Conservation (phyloP, 805 yeast genomes). For the Candida awuae region DNA sequence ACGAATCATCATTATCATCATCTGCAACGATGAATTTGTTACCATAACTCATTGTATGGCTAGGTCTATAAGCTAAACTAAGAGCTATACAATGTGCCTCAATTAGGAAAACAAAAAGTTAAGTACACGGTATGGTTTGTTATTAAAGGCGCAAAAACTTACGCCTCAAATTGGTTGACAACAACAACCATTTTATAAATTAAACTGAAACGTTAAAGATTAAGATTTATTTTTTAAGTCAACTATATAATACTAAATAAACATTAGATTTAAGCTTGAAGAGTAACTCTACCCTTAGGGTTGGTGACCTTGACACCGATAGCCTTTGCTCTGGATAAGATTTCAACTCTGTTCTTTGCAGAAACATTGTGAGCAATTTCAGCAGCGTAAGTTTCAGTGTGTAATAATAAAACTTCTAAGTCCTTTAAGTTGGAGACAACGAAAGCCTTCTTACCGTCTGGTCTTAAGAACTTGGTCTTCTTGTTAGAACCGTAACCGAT, state of each 20-base stretch:
- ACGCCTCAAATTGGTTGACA: neutral
- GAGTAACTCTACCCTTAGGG: conserved; percentile 96
- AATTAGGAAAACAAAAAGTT: too few relatives aligned
- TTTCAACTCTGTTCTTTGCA: conserved; percentile 95
- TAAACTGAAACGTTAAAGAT: conserved; percentile 2
- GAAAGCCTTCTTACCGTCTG: conserved; percentile 98
- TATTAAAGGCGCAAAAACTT: too few relatives aligned
- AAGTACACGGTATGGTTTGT: too few relatives aligned
- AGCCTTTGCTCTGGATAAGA: conserved; percentile 95
- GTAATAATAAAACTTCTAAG: conserved; percentile 90
- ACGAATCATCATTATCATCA: conserved; percentile 15
- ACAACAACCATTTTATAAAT: neutral
- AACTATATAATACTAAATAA: conserved; percentile 11
- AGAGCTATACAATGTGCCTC: too few relatives aligned
- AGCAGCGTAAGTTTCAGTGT: conserved; percentile 98
- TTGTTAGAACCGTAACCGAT: conserved; percentile 99
- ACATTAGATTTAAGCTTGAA: conserved; percentile 71
- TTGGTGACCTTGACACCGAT: conserved; percentile 98
- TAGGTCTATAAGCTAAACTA: too few relatives aligned
- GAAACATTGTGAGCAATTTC: conserved; percentile 99
- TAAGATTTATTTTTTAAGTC: conserved; percentile 7
- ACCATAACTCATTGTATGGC: conserved; percentile 11
- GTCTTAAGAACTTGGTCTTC: conserved; percentile 91
- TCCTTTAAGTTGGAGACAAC: conserved; percentile 88
- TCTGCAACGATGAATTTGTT: conserved; percentile 12